Evolutionary conservation across 495 filamentous ascomycete species (phyloP).

Genomic region (Aspergillus incahuasiensis): DNA sequence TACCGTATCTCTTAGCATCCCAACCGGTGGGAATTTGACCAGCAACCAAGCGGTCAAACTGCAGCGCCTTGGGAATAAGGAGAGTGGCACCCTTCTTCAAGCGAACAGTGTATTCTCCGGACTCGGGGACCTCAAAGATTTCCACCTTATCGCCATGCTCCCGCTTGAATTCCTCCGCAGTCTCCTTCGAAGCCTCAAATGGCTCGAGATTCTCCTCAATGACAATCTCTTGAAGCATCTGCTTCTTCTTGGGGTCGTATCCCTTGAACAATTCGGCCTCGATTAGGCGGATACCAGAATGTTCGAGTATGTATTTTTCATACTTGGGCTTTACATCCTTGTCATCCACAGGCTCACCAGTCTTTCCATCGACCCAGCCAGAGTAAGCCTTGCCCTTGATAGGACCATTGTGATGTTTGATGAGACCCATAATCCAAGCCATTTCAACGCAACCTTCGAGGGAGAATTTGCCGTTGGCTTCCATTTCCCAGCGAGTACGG

Average conservation of each 20-base stretch:
- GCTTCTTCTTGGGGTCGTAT: slow-evolving; percentile 98
- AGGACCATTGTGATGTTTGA: slow-evolving; percentile 97
- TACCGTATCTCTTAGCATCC: slow-evolving; percentile 91
- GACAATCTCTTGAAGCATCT: slow-evolving; percentile 94
- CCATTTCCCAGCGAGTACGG: slow-evolving; percentile 98
- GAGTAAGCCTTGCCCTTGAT: slow-evolving; percentile 96
- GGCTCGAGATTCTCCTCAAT: slow-evolving; percentile 95
- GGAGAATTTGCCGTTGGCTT: slow-evolving; percentile 93
- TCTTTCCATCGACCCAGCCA: slow-evolving; percentile 95
- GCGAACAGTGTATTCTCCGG: slow-evolving; percentile 89
- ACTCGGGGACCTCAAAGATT: slow-evolving; percentile 91
- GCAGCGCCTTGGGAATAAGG: slow-evolving; percentile 92
- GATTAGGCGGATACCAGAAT: slow-evolving; percentile 95
- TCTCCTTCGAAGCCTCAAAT: slow-evolving; percentile 96
- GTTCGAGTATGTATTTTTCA: slow-evolving; percentile 92
- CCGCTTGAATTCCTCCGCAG: slow-evolving; percentile 92
- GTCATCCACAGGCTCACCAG: slow-evolving; percentile 92
- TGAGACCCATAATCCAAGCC: slow-evolving; percentile 99
- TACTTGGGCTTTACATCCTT: slow-evolving; percentile 97
- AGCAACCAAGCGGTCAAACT: slow-evolving; percentile 94
- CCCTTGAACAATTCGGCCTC: slow-evolving; percentile 96
- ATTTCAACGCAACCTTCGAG: slow-evolving; percentile 98
- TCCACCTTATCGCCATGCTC: slow-evolving; percentile 97
- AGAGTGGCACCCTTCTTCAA: slow-evolving; percentile 92
- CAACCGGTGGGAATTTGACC: slow-evolving; percentile 96